Evolutionary conservation across 164 flowering plant species (phyloP).

Genomic region (Vitis riparia): DNA sequence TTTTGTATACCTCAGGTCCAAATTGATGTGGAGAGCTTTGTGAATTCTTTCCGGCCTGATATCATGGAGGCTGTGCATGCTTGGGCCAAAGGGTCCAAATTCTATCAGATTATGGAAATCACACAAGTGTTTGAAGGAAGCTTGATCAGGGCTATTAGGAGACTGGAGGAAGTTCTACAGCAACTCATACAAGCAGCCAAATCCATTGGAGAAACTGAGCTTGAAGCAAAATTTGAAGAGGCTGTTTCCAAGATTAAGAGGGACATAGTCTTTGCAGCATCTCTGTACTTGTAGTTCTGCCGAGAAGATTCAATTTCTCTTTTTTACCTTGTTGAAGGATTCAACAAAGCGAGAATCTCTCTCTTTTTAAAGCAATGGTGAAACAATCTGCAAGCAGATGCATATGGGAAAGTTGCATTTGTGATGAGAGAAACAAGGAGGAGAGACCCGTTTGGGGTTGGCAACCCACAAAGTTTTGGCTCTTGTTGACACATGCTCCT

Average conservation of each 20-base stretch:
- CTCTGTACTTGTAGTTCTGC: conserved; percentile 64
- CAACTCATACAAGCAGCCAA: conserved; percentile 87
- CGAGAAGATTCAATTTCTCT: too few relatives aligned
- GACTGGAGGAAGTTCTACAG: conserved; percentile 96
- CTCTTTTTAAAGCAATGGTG: too few relatives aligned
- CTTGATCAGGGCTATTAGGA: conserved; percentile 92
- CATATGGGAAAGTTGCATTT: too few relatives aligned
- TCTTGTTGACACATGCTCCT: too few relatives aligned
- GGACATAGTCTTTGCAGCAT: conserved; percentile 98
- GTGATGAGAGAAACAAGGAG: too few relatives aligned
- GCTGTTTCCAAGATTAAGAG: conserved; percentile 94
- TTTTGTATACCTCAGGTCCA: conserved; percentile 52
- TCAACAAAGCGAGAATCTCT: too few relatives aligned
- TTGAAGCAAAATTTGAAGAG: conserved; percentile 80
- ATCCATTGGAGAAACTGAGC: conserved; percentile 89
- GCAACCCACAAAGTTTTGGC: too few relatives aligned
- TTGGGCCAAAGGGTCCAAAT: conserved; percentile 95
- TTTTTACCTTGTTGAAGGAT: too few relatives aligned
- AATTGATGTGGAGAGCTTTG: conserved; percentile 88
- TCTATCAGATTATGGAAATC: conserved; percentile 87
- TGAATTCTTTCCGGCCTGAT: conserved; percentile 82
- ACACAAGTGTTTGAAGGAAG: conserved; percentile 95
- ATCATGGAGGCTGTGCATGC: conserved; percentile 96
- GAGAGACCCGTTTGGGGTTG: too few relatives aligned
- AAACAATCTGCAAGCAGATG: too few relatives aligned